phyloP scores from a whole-genome alignment of 208 protist genomes.

The Acanthamoeba triangularis region DNA sequence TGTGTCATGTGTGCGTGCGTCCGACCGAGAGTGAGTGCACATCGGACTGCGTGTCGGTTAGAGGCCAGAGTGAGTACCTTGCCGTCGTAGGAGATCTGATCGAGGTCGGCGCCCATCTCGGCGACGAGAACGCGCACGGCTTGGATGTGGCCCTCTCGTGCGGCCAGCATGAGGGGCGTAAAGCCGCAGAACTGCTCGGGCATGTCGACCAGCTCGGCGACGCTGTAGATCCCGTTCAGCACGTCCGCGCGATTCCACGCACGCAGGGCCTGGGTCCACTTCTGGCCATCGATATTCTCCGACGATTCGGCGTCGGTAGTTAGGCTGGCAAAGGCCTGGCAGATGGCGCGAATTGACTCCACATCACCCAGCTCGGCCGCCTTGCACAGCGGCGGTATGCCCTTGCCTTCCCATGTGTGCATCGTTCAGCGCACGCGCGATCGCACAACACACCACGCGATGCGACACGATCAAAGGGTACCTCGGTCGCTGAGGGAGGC shows the following conservation, averaged over 20 bases:
- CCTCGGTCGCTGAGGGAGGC: background rate
- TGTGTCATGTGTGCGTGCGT: background rate
- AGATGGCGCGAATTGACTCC: background rate
- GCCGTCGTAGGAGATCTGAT: background rate
- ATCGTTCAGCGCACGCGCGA: background rate
- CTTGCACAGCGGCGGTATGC: slow-evolving; percentile 44
- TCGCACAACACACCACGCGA: no score
- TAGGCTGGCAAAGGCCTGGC: background rate
- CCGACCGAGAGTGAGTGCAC: no score
- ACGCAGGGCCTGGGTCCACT: background rate
- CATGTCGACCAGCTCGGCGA: slow-evolving; percentile 6
- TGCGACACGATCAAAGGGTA: background rate
- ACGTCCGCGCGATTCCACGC: background rate
- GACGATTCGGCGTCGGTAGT: background rate
- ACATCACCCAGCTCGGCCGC: slow-evolving; percentile 30
- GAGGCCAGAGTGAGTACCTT: background rate
- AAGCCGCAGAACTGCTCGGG: slow-evolving; percentile 17
- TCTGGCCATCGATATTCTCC: background rate
- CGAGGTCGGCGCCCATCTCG: slow-evolving; percentile 3
- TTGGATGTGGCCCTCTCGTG: background rate
- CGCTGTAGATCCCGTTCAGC: background rate
- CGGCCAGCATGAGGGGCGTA: slow-evolving; percentile 22
- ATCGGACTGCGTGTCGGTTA: background rate
- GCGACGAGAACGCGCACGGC: background rate
- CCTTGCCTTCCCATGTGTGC: background rate